Conservation (phyloP, 225 moss, liverwort and hornwort species). For the Polytrichum commune region DNA sequence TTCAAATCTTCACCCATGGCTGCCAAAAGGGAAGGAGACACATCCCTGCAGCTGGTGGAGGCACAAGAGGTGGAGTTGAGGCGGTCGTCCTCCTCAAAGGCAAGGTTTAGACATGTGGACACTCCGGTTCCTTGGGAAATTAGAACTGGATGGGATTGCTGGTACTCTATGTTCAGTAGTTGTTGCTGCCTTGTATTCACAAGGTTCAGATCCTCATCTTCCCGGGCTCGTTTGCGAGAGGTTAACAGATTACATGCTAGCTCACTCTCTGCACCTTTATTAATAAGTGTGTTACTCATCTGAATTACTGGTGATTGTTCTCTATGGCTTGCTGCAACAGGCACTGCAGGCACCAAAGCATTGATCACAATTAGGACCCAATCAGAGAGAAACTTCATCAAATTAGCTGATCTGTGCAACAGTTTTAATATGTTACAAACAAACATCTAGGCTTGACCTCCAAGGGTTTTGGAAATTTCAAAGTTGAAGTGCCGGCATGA, state of each 20-base stretch:
- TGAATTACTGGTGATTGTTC: neutral
- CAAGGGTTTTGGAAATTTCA: too few species aligned
- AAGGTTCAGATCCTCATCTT: neutral
- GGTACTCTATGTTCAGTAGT: slow-evolving; percentile 6
- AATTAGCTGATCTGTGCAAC: too few species aligned
- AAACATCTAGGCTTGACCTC: too few species aligned
- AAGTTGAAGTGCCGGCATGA: too few species aligned
- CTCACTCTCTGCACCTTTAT: neutral
- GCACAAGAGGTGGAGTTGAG: slow-evolving; percentile 12
- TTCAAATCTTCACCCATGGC: slow-evolving; percentile 5
- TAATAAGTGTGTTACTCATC: neutral
- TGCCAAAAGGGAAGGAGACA: slow-evolving; percentile 4
- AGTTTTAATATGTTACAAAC: too few species aligned
- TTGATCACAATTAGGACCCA: neutral
- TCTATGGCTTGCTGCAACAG: neutral
- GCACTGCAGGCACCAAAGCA: slow-evolving; percentile 2
- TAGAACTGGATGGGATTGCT: neutral
- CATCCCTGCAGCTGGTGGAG: slow-evolving; percentile 12
- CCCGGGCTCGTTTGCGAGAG: slow-evolving; percentile 5
- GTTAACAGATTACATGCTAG: slow-evolving; percentile 4
- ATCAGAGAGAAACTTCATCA: neutral
- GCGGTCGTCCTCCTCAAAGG: slow-evolving; percentile 11
- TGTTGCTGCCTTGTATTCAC: slow-evolving; percentile 9
- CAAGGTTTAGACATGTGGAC: slow-evolving; percentile 7
- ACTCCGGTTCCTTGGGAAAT: neutral